phyloP scores from a whole-genome alignment of 73 alveolate species.

The Uronychia setigera region DNA sequence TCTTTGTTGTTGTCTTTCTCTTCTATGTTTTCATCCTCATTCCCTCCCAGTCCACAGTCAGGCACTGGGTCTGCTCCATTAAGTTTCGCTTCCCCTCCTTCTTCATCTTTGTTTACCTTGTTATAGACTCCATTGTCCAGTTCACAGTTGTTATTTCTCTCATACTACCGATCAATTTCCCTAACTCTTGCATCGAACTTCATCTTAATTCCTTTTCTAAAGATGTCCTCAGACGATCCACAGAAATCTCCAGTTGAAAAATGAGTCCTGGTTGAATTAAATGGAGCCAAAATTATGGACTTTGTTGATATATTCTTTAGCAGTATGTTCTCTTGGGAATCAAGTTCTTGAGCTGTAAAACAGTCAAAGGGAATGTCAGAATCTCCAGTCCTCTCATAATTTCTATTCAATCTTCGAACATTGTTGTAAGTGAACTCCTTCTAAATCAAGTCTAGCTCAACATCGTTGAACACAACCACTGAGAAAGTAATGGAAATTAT shows the following conservation, averaged over 20 bases:
- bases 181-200: conserved; percentile 80
- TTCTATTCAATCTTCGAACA: conserved; percentile 53
- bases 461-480: conserved; percentile 48
- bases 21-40: no score
- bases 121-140: conserved; percentile 32
- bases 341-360: conserved; percentile 58
- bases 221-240: conserved; percentile 6
- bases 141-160: conserved; percentile 45
- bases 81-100: no score
- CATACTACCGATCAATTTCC: conserved; percentile 87
- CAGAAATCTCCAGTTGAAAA: background rate
- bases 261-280: conserved; percentile 70
- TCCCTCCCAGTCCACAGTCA: no score
- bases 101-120: conserved; percentile 10
- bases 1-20: no score
- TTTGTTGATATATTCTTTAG: conserved; percentile 77
- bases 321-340: conserved; percentile 37
- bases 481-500: conserved; percentile 4
- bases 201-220: conserved; percentile 66
- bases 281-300: conserved; percentile 86
- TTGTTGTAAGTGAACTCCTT: conserved; percentile 64
- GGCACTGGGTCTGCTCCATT: no score
- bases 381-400: conserved; percentile 35
- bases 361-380: conserved; percentile 63
- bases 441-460: conserved; percentile 52